Base-by-base conservation (phyloP, 345 rosid species). In the Brassica juncea region DNA sequence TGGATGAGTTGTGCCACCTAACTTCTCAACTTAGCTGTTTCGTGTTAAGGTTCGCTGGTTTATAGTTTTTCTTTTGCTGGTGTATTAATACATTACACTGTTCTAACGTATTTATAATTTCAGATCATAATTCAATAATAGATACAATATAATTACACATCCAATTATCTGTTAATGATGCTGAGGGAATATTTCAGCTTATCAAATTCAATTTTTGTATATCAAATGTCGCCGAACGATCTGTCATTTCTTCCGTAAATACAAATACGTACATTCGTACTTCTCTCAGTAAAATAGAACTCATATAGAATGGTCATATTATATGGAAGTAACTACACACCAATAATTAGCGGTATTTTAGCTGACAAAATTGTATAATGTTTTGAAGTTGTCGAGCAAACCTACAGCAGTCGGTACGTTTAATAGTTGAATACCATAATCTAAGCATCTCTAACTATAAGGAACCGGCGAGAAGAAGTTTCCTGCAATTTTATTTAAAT, bases 361-460 rank as follows among this genome's bases (percentile, higher is more conserved):
- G 81, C 76, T 78, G 66, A 71, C 76, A 37, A 78, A 65, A 54
- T 55, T 35, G 66, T 64, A 35, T 16, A 78, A 72, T 57, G 76
- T 65, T 78, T 78, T 57, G 77, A 66, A 71, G 65, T 60, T 60
- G 65, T 60, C 62, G 62, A 57, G 44, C 42, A 77, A 64, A 71
- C 59, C 60, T 78, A 27, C 66, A 71, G 58, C 60, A 11, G 60
- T 71, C 19, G 63, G 64, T 71, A 78, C 21, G 37, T 62, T 30
- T 62, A 52, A 27, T 57, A 59, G n/a, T 59, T 25, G 23, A 19
- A 23, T 55, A 62, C 44, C 31, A 71, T 5, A 64, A 25, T n/a
- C 6, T 35, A 27, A 47, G 15, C 70, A 52, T 11, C 65, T 60
- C 34, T 60, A 60, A 5, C 30, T 12, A 60, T 12, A 27, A 27